Percentiles rank a stretch among this genome's conserved stretches.
Conservation (phyloP, 139 green algal genomes). For the Picochlorum sp. region DNA sequence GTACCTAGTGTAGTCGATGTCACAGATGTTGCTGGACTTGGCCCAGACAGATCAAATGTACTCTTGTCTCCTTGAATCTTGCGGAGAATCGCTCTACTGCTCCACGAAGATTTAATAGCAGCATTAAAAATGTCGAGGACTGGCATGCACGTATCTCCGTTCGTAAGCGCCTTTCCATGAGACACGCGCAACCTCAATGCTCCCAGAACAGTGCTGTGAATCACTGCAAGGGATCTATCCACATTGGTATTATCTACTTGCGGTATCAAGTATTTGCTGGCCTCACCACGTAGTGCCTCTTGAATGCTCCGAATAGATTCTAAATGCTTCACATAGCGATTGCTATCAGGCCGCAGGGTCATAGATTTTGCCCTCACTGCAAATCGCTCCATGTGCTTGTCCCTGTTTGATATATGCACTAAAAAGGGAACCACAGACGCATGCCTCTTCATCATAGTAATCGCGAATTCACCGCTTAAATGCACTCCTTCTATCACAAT, state of each 20-base stretch:
- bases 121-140: background rate
- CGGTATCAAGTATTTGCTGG: constrained; percentile 68
- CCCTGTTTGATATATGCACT: constrained; percentile 76
- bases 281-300: constrained; percentile 54
- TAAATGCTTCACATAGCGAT: constrained; percentile 84
- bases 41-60: background rate
- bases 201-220: constrained; percentile 77
- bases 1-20: background rate
- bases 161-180: no score
- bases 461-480: constrained; percentile 40
- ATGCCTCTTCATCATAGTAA: constrained; percentile 63
- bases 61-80: background rate
- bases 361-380: constrained; percentile 92
- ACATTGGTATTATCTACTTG: constrained; percentile 92
- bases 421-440: constrained; percentile 82
- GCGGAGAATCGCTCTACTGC: background rate
- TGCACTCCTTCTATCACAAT: constrained; percentile 64
- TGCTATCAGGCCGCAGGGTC: constrained; percentile 66
- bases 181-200: constrained; percentile 34
- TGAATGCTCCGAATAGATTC: constrained; percentile 79
- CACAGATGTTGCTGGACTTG: background rate
- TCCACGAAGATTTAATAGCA: background rate
- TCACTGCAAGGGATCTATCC: constrained; percentile 73
- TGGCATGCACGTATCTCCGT: background rate
- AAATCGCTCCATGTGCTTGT: constrained; percentile 90